phyloP scores from a whole-genome alignment of 139 green algal species.

The Dunaliella primolecta region DNA sequence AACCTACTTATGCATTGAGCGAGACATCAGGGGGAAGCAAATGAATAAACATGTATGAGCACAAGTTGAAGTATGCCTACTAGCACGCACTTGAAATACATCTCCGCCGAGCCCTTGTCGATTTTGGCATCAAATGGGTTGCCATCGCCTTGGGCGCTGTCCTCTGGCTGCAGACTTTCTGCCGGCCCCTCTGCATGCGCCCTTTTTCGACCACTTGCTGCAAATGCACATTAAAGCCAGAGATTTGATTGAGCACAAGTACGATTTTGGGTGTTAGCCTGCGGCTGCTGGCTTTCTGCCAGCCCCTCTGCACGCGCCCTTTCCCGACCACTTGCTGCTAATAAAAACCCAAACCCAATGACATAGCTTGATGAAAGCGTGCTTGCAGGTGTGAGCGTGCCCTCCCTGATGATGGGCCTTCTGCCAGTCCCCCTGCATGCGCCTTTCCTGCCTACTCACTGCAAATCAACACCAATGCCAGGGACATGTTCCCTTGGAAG shows the following conservation, averaged over 20 bases:
- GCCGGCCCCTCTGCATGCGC: not conserved
- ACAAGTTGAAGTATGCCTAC: too few species aligned
- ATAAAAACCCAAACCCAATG: not conserved
- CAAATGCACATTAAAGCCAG: too few species aligned
- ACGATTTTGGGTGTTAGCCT: not conserved
- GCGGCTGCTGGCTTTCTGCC: not conserved
- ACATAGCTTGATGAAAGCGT: not conserved
- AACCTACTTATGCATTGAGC: too few species aligned
- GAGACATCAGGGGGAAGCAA: too few species aligned
- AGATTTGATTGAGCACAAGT: too few species aligned
- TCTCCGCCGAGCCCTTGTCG: slow-evolving; percentile 65
- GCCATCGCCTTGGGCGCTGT: not conserved
- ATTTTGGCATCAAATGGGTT: slow-evolving; percentile 72
- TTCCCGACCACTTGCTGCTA: not conserved
- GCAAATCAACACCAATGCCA: not conserved
- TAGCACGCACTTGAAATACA: slow-evolving; percentile 86
- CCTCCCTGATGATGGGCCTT: not conserved
- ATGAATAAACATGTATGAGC: too few species aligned
- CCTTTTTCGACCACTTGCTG: not conserved
- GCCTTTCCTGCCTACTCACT: not conserved
- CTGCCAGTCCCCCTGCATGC: not conserved
- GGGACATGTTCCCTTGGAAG: not conserved
- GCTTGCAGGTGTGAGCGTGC: not conserved
- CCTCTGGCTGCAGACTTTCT: not conserved
- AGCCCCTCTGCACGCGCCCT: not conserved